Base-by-base conservation (phyloP, 2,329 filamentous ascomycete species). In the Metarhizium album region DNA sequence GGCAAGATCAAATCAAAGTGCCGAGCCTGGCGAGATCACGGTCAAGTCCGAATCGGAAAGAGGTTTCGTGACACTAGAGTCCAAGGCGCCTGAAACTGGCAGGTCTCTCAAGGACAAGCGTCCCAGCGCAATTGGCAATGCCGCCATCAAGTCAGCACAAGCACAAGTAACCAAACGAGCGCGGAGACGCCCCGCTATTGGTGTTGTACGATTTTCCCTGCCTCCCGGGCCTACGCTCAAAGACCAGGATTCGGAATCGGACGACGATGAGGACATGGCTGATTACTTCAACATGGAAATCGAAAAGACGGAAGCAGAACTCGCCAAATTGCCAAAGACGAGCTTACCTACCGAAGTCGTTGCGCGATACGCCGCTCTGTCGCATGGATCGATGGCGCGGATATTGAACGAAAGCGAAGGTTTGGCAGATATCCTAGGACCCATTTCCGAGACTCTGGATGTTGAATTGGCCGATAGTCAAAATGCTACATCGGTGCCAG, bases 221-320 rank as follows among this genome's bases (percentile, higher is more conserved):
- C 71, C 73, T 2, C 61, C 65, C 7, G 72, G 69, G 52, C 60
- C 63, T 48, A 55, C 60, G 1, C 55, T 55, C 2, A 56, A 58
- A 22, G 63, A 67, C 35, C 62, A 66, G 46, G 63, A 62, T 37
- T 67, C 66, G 2, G 74, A 75, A 45, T 79, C 76, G 0, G 77
- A 80, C 47, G 75, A 81, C 42, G 78, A 82, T 51, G 78, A 80
- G 46, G 74, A 78, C 43, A 75, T 81, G 67, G 76, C 73, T 18
- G 75, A 78, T 48, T 76, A 76, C 52, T 79, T 82, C 49, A 70
- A 74, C 48, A 67, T 68, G 49, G 68, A 79, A 56, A 79, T 81
- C 37, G 62, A 67, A 42, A 75, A 79, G 58, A 70, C 72, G 2
- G 73, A 80, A 53, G 64, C 64, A 0, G 70, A 77, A 49, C 58